A percentile compares a stretch with the other conserved stretches of the same genome.
Conservation (phyloP, 768 basidiomycete species). For the Auriscalpium vulgare region DNA sequence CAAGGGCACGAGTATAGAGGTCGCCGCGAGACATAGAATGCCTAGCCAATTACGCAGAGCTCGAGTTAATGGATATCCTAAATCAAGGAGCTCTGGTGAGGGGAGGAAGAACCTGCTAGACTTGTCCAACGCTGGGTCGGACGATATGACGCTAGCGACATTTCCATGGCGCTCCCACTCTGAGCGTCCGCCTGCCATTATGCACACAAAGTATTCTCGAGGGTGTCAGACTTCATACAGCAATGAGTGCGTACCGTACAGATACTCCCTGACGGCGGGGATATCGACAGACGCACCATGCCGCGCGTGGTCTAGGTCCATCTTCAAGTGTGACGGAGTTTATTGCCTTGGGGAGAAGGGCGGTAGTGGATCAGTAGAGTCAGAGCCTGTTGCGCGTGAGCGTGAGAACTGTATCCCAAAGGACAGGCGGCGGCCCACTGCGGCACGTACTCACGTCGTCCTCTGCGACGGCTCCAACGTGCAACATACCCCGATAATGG, state of each 20-base stretch:
- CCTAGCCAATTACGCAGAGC: constrained; percentile 26
- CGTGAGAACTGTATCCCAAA: too few relatives aligned
- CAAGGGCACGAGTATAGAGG: constrained; percentile 44
- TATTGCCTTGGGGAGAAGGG: too few relatives aligned
- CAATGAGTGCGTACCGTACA: background rate
- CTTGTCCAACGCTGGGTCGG: constrained; percentile 56
- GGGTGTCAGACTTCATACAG: background rate
- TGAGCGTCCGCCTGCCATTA: constrained; percentile 35
- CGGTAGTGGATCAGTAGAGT: too few relatives aligned
- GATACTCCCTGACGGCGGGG: background rate
- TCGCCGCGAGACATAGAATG: constrained; percentile 52
- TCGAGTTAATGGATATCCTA: background rate
- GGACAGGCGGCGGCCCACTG: too few relatives aligned
- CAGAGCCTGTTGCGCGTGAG: too few relatives aligned
- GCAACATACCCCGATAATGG: background rate
- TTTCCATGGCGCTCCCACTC: constrained; percentile 43
- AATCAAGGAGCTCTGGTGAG: background rate
- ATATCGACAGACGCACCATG: background rate
- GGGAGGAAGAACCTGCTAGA: constrained; percentile 33
- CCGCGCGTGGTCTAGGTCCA: background rate
- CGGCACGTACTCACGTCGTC: too few relatives aligned
- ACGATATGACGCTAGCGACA: constrained; percentile 38
- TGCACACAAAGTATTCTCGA: background rate
- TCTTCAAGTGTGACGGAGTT: background rate
- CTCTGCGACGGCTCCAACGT: too few relatives aligned